Evolutionary conservation across 495 filamentous ascomycete species (phyloP), one percentile per base, ranked within the genome.

Genomic region (Massariosphaeria phaeospora): DNA sequence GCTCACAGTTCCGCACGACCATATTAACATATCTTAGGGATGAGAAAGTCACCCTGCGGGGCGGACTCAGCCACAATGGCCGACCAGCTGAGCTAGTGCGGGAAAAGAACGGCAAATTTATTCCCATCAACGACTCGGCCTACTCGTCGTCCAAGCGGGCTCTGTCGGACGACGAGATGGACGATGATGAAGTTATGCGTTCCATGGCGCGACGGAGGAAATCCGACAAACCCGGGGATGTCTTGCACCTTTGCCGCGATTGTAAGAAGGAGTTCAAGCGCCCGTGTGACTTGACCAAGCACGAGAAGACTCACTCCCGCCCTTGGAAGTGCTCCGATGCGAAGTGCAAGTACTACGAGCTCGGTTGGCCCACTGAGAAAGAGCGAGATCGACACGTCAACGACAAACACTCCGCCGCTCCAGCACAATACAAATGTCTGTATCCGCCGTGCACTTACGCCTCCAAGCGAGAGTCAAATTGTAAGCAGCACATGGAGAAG

Each of bases 401-500:
- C 65, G 93, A 98, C 72, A 95, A 91, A 71, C 93, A 98, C 72
- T 87, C 87, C 26, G 67, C 75, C n/a, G 75, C 77, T 27, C 89
- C 93, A 3, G 72, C 78, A 12, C 76, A 90, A 73, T 95, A 78
- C 69, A 79, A 84, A 64, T 98, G 93, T 72, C 70, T 79, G n/a
- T 96, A 80, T 70, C 74, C 80, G 56, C 85, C 86, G 17, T 98
- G 93, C 78, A 80, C 85, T 0, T 98, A 97, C 72, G 82, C 88
- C 63, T 95, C 90, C 36, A 96, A 96, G 76, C 84, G 93, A 24
- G 86, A 95, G 73, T 93, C 86, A 69, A 98, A 98, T 72, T 95
- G 89, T 80, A 97, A 97, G 70, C 93, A 98, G 70, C 93, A 98
- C 71, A 98, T 98, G 93, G 93, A 98, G 74, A 98, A 97, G 69